Base-by-base conservation (phyloP, 768 basidiomycete genomes). In the Suillus lakei region DNA sequence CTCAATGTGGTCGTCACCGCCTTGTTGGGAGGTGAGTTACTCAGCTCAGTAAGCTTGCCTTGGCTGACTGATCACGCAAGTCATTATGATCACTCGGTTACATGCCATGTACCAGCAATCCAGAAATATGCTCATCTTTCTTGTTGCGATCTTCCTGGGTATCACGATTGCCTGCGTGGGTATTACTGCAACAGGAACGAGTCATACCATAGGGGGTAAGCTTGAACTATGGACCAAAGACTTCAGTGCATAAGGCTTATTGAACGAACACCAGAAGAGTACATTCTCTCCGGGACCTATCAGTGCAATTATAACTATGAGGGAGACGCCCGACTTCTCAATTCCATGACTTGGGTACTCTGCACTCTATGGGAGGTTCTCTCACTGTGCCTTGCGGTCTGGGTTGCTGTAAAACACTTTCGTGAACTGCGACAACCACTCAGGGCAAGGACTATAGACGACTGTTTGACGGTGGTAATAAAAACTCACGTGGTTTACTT, bases 31-130 rank as follows among this genome's bases (percentile, higher is more conserved):
- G 36, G 55, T 56, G n/a, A 56, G 55, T 9, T 36, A 38, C 23
- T 16, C 23, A 26, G 23, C 7, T 36, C 32, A 38, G 48, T 9
- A 36, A 36, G 16, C 8, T 23, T 16, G 15, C 34, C 36, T 38
- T 56, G 21, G 16, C 36, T 54, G 18, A 54, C 26, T 51, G 50
- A 32, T 54, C 15, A 38, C 13, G 32, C 34, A 38, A 56, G 55
- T 38, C 36, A 56, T 56, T 36, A 56, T 56, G 23, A 26, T 56
- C 16, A 1, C 2, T 56, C 55, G 55, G 36, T 16, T 56, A 38
- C 55, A 56, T 38, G 55, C 55, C n/a, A 56, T 56, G 23, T 56
- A 56, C 18, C 55, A 26, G 55, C 36, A 5, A 38, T 56, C 55
- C 4, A 56, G 36, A 56, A 38, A 26, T 7, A 38, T 56, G 8